These are phyloP conservation scores for Volvox africanus DNA, from an alignment of 139 green algal species.

Conservation along the genomic window DNA sequence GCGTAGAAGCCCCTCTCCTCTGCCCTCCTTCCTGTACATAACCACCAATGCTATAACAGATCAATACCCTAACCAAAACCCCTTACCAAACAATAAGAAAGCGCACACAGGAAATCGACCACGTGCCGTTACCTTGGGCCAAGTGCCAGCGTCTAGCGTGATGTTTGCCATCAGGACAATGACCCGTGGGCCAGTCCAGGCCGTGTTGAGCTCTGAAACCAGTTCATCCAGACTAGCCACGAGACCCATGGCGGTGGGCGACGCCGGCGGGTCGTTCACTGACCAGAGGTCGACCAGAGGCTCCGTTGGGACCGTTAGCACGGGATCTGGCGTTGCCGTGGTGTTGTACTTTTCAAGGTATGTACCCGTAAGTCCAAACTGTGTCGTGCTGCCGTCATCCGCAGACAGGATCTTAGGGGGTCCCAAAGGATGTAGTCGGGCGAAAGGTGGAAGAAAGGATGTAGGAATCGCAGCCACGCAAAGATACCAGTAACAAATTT, in stretches of 20 bases:
- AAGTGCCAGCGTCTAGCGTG: not conserved
- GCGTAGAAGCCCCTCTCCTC: too few species aligned
- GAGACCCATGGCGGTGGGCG: not conserved
- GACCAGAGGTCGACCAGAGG: not conserved
- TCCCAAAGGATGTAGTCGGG: not conserved
- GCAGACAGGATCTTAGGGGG: not conserved
- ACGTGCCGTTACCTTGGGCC: not conserved
- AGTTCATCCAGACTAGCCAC: not conserved
- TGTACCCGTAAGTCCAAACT: not conserved
- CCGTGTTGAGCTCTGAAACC: not conserved
- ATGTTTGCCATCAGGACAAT: constrained; percentile 10
- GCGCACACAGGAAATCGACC: too few species aligned
- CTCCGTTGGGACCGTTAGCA: not conserved
- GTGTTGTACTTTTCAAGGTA: constrained; percentile 31
- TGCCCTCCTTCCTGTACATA: too few species aligned
- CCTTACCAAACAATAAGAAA: too few species aligned
- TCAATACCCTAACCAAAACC: too few species aligned
- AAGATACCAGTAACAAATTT: too few species aligned
- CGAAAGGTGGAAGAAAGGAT: too few species aligned
- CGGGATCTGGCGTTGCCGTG: too few species aligned
- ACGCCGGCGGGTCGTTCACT: constrained; percentile 18
- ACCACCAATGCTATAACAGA: too few species aligned
- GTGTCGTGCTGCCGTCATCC: not conserved
- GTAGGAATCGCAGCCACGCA: too few species aligned
- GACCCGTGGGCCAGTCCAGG: constrained; percentile 11